A percentile compares a stretch with the other conserved stretches of the same genome.
Conservation (phyloP, 208 protist genomes). For the Crithidia thermophila region DNA sequence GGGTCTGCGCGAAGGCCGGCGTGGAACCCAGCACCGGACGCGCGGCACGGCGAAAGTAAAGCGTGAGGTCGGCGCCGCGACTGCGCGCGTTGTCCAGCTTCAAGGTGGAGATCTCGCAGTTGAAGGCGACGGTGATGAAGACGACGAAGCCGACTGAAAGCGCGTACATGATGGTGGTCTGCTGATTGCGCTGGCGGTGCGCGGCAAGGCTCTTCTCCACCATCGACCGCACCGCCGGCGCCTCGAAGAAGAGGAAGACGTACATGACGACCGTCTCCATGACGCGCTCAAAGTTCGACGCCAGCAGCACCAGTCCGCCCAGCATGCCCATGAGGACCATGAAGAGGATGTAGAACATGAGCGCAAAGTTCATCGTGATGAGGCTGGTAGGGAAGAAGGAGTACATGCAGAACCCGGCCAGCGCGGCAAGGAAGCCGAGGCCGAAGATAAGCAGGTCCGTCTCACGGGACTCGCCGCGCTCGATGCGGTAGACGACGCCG, state of each 20-base stretch:
- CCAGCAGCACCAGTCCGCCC: slow-evolving; percentile 86
- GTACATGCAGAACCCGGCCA: slow-evolving; percentile 88
- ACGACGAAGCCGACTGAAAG: slow-evolving; percentile 92
- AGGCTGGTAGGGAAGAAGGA: slow-evolving; percentile 92
- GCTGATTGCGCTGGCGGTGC: slow-evolving; percentile 91
- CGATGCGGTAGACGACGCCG: slow-evolving; percentile 82
- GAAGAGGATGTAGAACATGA: slow-evolving; percentile 95
- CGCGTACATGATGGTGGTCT: slow-evolving; percentile 95
- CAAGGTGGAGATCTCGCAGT: slow-evolving; percentile 66
- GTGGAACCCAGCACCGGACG: slow-evolving; percentile 3
- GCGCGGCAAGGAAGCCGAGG: slow-evolving; percentile 52
- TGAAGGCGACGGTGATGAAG: slow-evolving; percentile 90
- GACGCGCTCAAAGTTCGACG: slow-evolving; percentile 91
- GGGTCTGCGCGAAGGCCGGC: not conserved
- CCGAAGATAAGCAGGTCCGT: slow-evolving; percentile 40
- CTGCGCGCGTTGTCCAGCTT: slow-evolving; percentile 28
- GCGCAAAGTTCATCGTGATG: slow-evolving; percentile 79
- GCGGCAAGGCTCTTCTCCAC: slow-evolving; percentile 91
- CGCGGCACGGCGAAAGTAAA: not conserved
- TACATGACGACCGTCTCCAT: slow-evolving; percentile 50
- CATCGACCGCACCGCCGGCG: slow-evolving; percentile 46
- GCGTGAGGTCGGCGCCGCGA: slow-evolving; percentile 19
- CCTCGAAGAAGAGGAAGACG: slow-evolving; percentile 91
- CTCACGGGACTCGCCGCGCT: slow-evolving; percentile 29
- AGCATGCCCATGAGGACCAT: slow-evolving; percentile 90